A percentile compares a stretch with the other conserved stretches of the same genome.
Evolutionary conservation across 2,329 filamentous ascomycete genomes (phyloP).

Genomic region (Colletotrichum somersetense): DNA sequence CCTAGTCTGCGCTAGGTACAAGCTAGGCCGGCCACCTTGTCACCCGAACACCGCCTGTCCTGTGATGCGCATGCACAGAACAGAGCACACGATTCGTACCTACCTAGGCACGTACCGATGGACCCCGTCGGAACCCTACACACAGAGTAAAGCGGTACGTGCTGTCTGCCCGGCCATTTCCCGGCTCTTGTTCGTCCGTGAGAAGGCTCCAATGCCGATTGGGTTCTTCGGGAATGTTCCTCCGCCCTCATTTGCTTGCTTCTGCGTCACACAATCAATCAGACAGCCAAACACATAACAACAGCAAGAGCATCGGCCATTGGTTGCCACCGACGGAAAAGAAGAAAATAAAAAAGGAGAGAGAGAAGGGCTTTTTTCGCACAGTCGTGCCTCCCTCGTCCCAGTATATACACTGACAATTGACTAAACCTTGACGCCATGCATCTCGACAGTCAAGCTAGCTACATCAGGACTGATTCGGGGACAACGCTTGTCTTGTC

Average conservation of each 20-base stretch:
- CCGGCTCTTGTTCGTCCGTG: no score
- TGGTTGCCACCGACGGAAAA: background rate
- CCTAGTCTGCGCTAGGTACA: no score
- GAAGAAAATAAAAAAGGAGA: background rate
- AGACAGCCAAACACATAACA: background rate
- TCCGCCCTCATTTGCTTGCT: background rate
- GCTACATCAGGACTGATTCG: background rate
- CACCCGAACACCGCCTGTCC: no score
- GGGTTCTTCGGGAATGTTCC: constrained; percentile 9
- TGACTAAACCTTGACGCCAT: background rate
- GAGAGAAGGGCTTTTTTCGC: background rate
- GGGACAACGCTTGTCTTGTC: background rate
- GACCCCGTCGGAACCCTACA: no score
- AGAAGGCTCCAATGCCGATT: background rate
- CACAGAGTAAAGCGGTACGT: background rate
- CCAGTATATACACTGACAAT: constrained; percentile 9
- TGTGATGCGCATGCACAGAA: no score
- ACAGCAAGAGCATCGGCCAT: background rate
- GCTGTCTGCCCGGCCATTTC: background rate
- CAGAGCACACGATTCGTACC: no score
- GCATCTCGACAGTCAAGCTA: background rate
- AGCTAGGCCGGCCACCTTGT: no score
- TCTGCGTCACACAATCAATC: constrained; percentile 2
- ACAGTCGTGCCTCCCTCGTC: constrained; percentile 14
- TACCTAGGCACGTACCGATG: background rate